phyloP scores from a whole-genome alignment of 371 early-diverging fungal genomes.

The Mucor lusitanicus region DNA sequence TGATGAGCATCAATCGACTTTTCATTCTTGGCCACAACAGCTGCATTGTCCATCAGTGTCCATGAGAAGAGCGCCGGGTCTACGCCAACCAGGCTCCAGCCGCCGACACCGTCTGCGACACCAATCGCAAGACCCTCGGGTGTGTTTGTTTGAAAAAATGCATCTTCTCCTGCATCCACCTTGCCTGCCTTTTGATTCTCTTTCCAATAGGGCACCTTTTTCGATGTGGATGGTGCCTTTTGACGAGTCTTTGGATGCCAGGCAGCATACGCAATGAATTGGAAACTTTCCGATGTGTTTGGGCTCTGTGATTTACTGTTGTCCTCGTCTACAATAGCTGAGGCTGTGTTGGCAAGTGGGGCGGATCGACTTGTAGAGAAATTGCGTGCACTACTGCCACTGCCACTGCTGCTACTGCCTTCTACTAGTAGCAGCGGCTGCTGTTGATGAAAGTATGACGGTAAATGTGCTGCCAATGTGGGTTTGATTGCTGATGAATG shows the following conservation, averaged over 20 bases:
- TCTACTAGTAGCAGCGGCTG: not conserved
- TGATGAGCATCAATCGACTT: constrained; percentile 56
- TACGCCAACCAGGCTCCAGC: constrained; percentile 63
- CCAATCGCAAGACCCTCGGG: constrained; percentile 62
- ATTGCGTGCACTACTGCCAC: not conserved
- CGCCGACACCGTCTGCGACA: constrained; percentile 76
- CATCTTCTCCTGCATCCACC: constrained; percentile 76
- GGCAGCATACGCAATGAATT: constrained; percentile 48
- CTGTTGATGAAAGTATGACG: constrained; percentile 16
- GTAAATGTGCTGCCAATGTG: not conserved
- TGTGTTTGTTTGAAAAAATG: constrained; percentile 66
- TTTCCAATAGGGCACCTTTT: constrained; percentile 51
- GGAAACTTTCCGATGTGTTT: constrained; percentile 24
- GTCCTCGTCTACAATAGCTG: constrained; percentile 3
- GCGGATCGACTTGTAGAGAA: constrained; percentile 4
- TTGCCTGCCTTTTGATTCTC: constrained; percentile 48
- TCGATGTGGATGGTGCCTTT: constrained; percentile 17
- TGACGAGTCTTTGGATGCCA: constrained; percentile 54
- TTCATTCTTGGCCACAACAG: constrained; percentile 52
- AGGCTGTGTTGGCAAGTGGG: not conserved
- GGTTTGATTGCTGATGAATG: constrained; percentile 2
- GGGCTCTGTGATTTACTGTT: not conserved
- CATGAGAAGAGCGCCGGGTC: constrained; percentile 68
- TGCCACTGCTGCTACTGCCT: not conserved
- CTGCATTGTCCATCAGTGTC: constrained; percentile 75